Evolutionary conservation across 306 rosid genomes (phyloP), one percentile per base, ranked within the genome.

Genomic region (Rubus idaeus): DNA sequence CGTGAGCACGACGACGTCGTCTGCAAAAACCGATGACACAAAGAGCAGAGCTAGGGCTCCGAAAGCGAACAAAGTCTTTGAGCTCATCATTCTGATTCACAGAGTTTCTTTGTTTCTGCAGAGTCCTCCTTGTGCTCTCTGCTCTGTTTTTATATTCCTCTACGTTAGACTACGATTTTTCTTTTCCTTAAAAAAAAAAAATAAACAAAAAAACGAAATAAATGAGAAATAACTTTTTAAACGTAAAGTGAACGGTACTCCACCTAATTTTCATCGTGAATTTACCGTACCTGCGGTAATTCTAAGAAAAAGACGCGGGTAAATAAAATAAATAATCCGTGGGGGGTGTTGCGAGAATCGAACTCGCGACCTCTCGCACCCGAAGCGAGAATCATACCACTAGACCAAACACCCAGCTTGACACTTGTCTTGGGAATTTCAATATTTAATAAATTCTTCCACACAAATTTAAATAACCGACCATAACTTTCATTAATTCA

Each of bases 331-430:
- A 8, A 4, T 37, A 2, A 2, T 0, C 7, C 0, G 35, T 2
- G 2, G 1, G 80, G 89, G 89, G 86, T 77, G 91, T 85, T 82
- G 84, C 85, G 90, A 88, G 96, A 88, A 90, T 85, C 93, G 90
- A 88, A 87, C 90, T 80, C 88, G 17, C 83, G 84, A 75, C 83
- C 90, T 85, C 96, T 85, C 84, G 85, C 86, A 90, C 88, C 91
- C 85, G 83, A 86, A 86, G 87, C 88, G 81, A 88, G 89, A 88
- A 90, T 90, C 91, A 90, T 84, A 87, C 91, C 88, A 86, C 89
- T 88, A 85, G 89, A 90, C 95, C 95, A 88, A 88, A 84, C 89
- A 78, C 90, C 89, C 92, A 1, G 2, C 0, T 44, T 26, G 1
- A 0, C 30, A 12, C 14, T 9, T 7, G 0, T 21, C 0, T 10